These are phyloP conservation scores for Cochlearia excelsa DNA, from an alignment of 345 rosid species.

Conservation along the genomic window DNA sequence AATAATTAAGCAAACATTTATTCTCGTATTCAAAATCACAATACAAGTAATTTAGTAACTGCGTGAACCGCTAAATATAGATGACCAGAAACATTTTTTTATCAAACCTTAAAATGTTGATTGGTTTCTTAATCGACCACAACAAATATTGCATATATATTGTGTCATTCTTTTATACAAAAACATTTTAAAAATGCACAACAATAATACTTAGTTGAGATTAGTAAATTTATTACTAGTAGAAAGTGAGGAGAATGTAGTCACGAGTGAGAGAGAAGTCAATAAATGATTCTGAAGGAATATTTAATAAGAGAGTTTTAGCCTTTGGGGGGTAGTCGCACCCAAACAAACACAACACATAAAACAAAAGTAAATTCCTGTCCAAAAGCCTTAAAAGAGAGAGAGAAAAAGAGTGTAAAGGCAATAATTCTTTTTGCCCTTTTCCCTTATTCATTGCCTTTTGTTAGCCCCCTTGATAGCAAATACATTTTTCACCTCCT, in stretches of 20 bases:
- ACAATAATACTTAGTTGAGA: not conserved
- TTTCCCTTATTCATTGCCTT: constrained; percentile 35
- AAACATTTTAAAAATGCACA: too few species aligned
- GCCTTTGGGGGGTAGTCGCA: constrained; percentile 34
- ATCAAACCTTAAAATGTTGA: too few species aligned
- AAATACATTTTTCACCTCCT: constrained; percentile 17
- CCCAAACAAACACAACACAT: constrained; percentile 39
- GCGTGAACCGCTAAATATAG: too few species aligned
- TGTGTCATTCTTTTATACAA: too few species aligned
- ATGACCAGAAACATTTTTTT: too few species aligned
- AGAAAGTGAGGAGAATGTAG: constrained; percentile 23
- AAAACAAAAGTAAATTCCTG: constrained; percentile 24
- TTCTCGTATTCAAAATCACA: too few species aligned
- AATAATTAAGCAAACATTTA: too few species aligned
- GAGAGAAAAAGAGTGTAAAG: constrained; percentile 8
- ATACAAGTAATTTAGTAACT: too few species aligned
- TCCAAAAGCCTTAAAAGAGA: too few species aligned
- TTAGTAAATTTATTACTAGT: constrained; percentile 14
- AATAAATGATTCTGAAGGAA: constrained; percentile 32
- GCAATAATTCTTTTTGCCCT: constrained; percentile 42
- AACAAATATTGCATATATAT: too few species aligned
- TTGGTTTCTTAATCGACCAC: too few species aligned
- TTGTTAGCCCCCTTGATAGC: constrained; percentile 32
- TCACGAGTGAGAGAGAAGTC: constrained; percentile 27
- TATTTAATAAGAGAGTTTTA: constrained; percentile 30